These are phyloP conservation scores for Desmodesmus armatus DNA, from an alignment of 139 green algal genomes.

Conservation along the genomic window DNA sequence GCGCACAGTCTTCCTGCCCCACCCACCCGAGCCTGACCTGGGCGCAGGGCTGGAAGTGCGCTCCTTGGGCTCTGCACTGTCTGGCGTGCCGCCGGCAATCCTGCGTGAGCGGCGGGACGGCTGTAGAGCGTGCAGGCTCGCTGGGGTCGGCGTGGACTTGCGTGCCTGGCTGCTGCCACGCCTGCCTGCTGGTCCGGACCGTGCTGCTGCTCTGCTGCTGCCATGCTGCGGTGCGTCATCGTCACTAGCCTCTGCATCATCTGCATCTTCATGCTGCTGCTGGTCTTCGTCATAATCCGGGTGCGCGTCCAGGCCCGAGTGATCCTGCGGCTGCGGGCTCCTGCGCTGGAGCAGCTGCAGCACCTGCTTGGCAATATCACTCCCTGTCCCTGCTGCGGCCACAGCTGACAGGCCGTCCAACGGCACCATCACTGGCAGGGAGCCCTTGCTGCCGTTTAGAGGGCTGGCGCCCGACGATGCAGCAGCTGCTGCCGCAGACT, in stretches of 20 bases:
- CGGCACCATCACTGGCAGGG: neutral
- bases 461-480: too few species aligned
- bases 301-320: too few species aligned
- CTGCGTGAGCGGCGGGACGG: constrained; percentile 18
- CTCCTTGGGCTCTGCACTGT: neutral
- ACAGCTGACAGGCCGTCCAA: neutral
- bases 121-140: constrained; percentile 1
- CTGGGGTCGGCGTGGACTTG: neutral
- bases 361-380: too few species aligned
- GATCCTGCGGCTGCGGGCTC: neutral
- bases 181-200: neutral
- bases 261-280: neutral
- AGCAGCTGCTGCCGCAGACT: neutral
- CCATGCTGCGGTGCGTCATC: neutral
- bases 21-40: neutral
- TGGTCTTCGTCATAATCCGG: too few species aligned
- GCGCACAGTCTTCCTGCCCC: neutral
- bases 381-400: neutral
- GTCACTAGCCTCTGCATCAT: neutral
- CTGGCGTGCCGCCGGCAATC: constrained; percentile 23
- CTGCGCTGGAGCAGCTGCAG: neutral
- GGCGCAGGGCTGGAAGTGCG: neutral
- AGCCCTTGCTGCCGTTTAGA: neutral
- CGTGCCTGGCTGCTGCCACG: neutral
- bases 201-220: neutral